Evolutionary conservation across 805 yeast genomes (phyloP), one percentile per base, ranked within the genome.

Genomic region (Metschnikowia noctiluminum): DNA sequence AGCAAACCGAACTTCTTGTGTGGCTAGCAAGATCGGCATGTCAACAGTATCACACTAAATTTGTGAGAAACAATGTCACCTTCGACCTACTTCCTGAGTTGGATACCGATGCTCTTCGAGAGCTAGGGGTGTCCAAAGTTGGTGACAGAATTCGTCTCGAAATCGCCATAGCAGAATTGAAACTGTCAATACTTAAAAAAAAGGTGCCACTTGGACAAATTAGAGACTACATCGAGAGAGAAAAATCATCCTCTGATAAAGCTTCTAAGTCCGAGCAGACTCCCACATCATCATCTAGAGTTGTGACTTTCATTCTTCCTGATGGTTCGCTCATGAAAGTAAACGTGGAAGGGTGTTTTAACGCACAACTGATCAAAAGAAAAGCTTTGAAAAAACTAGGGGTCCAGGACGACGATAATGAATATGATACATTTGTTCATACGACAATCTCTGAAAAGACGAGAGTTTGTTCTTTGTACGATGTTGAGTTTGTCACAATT

Each of bases 111-210:
- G 79, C 89, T 0, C 74, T 92, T 48, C 79, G 76, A 42, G 94
- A 85, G 48, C 62, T 94, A 10, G 96, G 96, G 0, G 65, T 92
- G 10, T 53, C 58, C n/a, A 85, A 81, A 54, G 79, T 92, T 13
- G 97, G 98, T 1, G 98, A 94, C 63, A 71, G 97, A 28, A 71
- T 92, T 16, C 72, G 85, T 28, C 65, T 92, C 10, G 80, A 84
- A 58, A 70, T 80, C 13, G 83, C 85, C 16, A 73, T 87, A 3
- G 70, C 77, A 30, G 63, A 70, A 38, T 57, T 81, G 48, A 73
- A 78, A 15, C 50, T 45, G 44, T 31, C 46, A 12, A 14, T 30
- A 7, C 45, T 56, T 16, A 42, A 36, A 38, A 48, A 40, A 27
- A 44, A 34, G 21, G 47, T 56, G 7, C 49, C 57, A 7, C 28